Evolutionary conservation across 2,329 filamentous ascomycete species (phyloP), one percentile per base, ranked within the genome.

Genomic region (Magnaporthiopsis rhizophila): DNA sequence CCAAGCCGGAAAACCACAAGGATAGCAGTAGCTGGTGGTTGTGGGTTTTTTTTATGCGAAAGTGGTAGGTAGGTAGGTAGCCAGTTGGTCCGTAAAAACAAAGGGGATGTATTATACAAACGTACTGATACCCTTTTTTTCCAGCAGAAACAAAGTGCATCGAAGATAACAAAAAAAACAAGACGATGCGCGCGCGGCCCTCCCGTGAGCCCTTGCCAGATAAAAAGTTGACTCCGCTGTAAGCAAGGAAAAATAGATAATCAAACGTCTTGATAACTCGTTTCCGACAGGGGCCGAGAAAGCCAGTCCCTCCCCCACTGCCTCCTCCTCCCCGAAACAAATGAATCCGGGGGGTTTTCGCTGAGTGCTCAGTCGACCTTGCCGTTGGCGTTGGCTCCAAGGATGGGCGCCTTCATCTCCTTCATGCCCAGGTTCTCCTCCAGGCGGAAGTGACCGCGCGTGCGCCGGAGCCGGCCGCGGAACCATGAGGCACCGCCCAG

Each of bases 371-470:
- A 84, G 69, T 84, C 82, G 69, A 78, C 81, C 78, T 82, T 85
- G 73, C 80, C 81, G 67, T 76, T 78, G 58, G 69, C 68, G 69
- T 77, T 81, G 58, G 73, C 72, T 21, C 75, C 76, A 61, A 91
- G 74, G 26, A 91, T 73, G 1, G 88, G 87, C 68, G 90, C 86
- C 78, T 90, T 90, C 66, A 81, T 74, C 61, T 83, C 81, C 66
- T 77, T 79, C 65, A 78, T 77, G 60, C 77, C 76, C 64, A 63
- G 12, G 32, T 79, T 80, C 66, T 87, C 85, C 59, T 89, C 85
- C 2, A 89, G 75, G 63, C 83, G 81, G 74, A 90, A 89, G 72
- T 85, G 84, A 3, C 83, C 82, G 57, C 83, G 78, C 61, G 79
- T 74, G 73, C 82, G 73, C 74, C 86, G 78, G 72, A 83, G 72